Percentiles rank a stretch among this genome's conserved stretches.
These are phyloP conservation scores for Plectranthus barbatus DNA, from an alignment of 257 asterid species.

Conservation along the genomic window DNA sequence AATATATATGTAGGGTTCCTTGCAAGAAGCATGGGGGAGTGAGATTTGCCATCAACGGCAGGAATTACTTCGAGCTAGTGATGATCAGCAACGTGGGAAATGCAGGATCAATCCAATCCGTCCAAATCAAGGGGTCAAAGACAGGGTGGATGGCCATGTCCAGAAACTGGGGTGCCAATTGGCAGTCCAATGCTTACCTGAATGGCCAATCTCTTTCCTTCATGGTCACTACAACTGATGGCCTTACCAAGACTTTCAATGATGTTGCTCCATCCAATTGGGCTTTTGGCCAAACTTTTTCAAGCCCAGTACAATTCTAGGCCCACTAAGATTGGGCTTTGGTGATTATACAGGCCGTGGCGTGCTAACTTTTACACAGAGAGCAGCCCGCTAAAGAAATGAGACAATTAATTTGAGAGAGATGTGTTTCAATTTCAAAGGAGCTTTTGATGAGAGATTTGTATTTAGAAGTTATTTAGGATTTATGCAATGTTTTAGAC, in stretches of 20 bases:
- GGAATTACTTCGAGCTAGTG: slow-evolving; percentile 65
- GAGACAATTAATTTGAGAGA: not conserved
- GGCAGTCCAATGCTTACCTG: slow-evolving; percentile 69
- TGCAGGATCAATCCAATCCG: slow-evolving; percentile 63
- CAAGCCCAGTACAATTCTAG: slow-evolving; percentile 48
- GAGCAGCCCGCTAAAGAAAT: slow-evolving; percentile 66
- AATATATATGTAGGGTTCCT: slow-evolving; percentile 44
- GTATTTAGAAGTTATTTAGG: not conserved
- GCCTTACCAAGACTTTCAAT: slow-evolving; percentile 39
- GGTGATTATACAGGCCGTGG: slow-evolving; percentile 47
- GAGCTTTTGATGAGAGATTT: not conserved
- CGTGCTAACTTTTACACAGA: slow-evolving; percentile 43
- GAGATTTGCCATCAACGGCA: slow-evolving; percentile 61
- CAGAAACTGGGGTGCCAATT: slow-evolving; percentile 82
- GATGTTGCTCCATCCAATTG: slow-evolving; percentile 55
- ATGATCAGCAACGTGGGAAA: slow-evolving; percentile 62
- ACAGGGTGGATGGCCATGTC: slow-evolving; percentile 73
- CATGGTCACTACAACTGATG: slow-evolving; percentile 66
- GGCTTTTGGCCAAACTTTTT: slow-evolving; percentile 71
- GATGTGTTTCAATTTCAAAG: not conserved
- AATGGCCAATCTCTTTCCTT: slow-evolving; percentile 67
- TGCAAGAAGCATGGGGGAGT: slow-evolving; percentile 80
- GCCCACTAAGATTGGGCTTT: slow-evolving; percentile 11
- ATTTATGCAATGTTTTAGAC: not conserved
- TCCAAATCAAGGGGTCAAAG: slow-evolving; percentile 65